Percentiles rank a stretch among this genome's conserved stretches.
Conservation (phyloP, 805 yeast species). For the Saturnispora sanitii region DNA sequence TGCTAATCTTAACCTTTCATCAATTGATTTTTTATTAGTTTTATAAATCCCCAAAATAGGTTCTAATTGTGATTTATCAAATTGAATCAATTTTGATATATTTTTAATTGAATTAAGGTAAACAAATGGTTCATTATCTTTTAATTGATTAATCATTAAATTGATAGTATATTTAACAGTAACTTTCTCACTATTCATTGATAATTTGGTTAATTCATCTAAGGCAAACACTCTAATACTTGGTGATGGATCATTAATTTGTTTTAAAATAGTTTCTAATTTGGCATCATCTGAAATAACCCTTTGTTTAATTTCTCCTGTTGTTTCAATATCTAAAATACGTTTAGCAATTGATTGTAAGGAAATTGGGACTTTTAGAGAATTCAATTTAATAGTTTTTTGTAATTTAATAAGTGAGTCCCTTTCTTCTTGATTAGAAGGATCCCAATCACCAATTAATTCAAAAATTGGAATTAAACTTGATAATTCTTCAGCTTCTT, state of each 20-base stretch:
- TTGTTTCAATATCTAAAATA: constrained; percentile 4
- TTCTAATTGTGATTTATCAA: constrained; percentile 21
- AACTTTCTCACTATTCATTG: constrained; percentile 23
- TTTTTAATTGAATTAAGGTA: constrained; percentile 81
- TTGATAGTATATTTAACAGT: constrained; percentile 41
- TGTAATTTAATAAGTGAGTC: constrained; percentile 11
- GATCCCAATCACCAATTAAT: constrained; percentile 4
- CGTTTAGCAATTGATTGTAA: constrained; percentile 1
- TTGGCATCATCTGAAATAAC: constrained; percentile 28
- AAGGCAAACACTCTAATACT: constrained; percentile 87
- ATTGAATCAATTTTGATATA: constrained; percentile 47
- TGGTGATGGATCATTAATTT: constrained; percentile 65
- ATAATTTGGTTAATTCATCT: constrained; percentile 46
- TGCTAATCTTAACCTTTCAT: constrained; percentile 69
- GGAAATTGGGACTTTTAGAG: constrained; percentile 3
- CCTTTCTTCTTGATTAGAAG: constrained; percentile 6
- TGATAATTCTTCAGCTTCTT: constrained; percentile 22
- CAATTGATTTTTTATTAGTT: constrained; percentile 28
- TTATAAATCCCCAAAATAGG: constrained; percentile 12
- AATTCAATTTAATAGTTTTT: neutral
- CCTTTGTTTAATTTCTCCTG: neutral
- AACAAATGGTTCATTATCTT: constrained; percentile 78
- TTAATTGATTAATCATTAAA: constrained; percentile 53
- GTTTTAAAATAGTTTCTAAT: constrained; percentile 51
- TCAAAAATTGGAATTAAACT: constrained; percentile 19